Conservation (phyloP, 2,329 filamentous ascomycete genomes). For the Pezicula rhizophila region DNA sequence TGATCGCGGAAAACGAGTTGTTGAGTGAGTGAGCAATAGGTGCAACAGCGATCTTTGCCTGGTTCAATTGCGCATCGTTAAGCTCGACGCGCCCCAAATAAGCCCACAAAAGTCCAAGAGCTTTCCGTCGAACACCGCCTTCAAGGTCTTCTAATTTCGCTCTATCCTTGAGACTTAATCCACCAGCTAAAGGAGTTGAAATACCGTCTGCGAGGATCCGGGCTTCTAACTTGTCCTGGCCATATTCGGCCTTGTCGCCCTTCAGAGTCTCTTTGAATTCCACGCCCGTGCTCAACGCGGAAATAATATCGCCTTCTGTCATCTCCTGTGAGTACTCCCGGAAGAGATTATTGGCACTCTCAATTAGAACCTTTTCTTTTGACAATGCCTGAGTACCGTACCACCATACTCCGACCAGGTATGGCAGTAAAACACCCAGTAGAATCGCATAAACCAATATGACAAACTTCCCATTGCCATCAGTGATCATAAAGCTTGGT, state of each 20-base stretch:
- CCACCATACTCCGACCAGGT: slow-evolving; percentile 96
- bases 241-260: slow-evolving; percentile 72
- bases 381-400: slow-evolving; percentile 92
- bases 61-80: slow-evolving; percentile 68
- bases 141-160: slow-evolving; percentile 75
- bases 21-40: slow-evolving; percentile 81
- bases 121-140: slow-evolving; percentile 74
- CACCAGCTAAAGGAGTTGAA: slow-evolving; percentile 43
- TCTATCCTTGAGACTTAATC: slow-evolving; percentile 68
- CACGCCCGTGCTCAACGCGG: slow-evolving; percentile 75
- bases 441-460: slow-evolving; percentile 82
- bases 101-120: slow-evolving; percentile 86
- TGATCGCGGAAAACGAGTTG: slow-evolving; percentile 79
- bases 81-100: slow-evolving; percentile 87
- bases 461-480: slow-evolving; percentile 94
- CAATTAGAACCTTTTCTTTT: slow-evolving; percentile 87
- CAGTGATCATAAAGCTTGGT: slow-evolving; percentile 84
- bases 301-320: slow-evolving; percentile 72
- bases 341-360: slow-evolving; percentile 92
- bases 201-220: slow-evolving; percentile 62
- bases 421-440: slow-evolving; percentile 85
- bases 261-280: slow-evolving; percentile 76
- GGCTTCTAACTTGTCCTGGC: slow-evolving; percentile 78
- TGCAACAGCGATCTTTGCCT: slow-evolving; percentile 83
- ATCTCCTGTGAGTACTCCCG: slow-evolving; percentile 84